Evolutionary conservation across 148 eudicot genomes (phyloP).

Genomic region (Heliamphora exappendiculata): DNA sequence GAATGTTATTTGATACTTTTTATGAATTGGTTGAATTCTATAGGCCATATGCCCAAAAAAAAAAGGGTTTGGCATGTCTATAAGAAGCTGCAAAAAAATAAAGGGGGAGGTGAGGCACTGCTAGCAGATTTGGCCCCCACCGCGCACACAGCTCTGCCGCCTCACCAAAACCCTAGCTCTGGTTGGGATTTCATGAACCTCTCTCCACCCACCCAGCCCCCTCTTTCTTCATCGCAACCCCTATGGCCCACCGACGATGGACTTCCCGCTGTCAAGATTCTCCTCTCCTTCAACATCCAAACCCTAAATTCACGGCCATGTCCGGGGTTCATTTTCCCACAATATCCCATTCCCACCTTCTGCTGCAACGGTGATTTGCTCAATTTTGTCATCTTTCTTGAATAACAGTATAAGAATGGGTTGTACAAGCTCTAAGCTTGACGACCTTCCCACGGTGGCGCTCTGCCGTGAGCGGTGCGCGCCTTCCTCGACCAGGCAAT

Average conservation of each 20-base stretch:
- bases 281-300: background rate
- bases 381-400: constrained; percentile 4
- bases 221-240: too few relatives aligned
- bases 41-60: too few relatives aligned
- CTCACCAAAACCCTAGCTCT: too few relatives aligned
- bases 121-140: too few relatives aligned
- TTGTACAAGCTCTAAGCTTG: constrained; percentile 68
- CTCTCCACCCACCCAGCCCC: too few relatives aligned
- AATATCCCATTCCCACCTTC: constrained; percentile 3
- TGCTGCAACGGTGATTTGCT: constrained; percentile 13
- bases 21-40: too few relatives aligned
- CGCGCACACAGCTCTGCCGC: too few relatives aligned
- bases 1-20: too few relatives aligned
- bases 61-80: too few relatives aligned
- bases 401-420: constrained; percentile 44
- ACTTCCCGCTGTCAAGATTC: constrained; percentile 39
- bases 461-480: constrained; percentile 66
- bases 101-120: too few relatives aligned
- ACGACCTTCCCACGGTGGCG: constrained; percentile 71
- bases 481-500: constrained; percentile 45
- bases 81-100: too few relatives aligned
- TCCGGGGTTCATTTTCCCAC: background rate
- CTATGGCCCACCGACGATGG: constrained; percentile 43
- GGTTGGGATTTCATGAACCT: too few relatives aligned
- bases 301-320: constrained; percentile 12